A percentile compares a stretch with the other conserved stretches of the same genome.
Evolutionary conservation across 768 basidiomycete species (phyloP).

Genomic region (Russula ochroleuca): DNA sequence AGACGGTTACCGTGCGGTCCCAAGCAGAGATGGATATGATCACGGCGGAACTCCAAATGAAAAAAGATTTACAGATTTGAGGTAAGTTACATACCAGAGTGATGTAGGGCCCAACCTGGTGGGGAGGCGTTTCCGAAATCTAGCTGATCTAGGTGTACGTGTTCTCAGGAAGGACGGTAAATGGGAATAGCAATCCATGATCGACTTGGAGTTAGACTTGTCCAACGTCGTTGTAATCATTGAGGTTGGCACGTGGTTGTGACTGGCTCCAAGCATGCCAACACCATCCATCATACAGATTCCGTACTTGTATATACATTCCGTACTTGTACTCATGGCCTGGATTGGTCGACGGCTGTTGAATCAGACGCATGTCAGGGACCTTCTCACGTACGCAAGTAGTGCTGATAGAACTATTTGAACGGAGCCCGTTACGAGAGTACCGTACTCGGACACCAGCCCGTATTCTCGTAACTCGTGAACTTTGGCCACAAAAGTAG

Average conservation of each 20-base stretch:
- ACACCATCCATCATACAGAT: not conserved
- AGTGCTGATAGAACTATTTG: not conserved
- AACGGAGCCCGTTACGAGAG: not conserved
- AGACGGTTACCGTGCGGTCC: conserved; percentile 11
- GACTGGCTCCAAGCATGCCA: conserved; percentile 10
- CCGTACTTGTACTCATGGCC: not conserved
- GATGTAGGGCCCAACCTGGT: not conserved
- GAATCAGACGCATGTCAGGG: not conserved
- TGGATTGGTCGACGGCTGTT: not conserved
- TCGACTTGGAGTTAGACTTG: not conserved
- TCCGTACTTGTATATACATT: not conserved
- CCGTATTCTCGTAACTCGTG: not conserved
- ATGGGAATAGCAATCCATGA: not conserved
- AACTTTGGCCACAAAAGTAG: no score
- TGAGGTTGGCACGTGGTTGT: not conserved
- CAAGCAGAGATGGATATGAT: conserved; percentile 16
- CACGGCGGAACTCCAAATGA: conserved; percentile 20
- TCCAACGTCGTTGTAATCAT: conserved; percentile 11
- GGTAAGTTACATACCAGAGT: conserved; percentile 8
- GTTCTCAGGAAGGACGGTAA: not conserved
- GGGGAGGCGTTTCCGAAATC: not conserved
- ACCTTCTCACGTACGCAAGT: not conserved
- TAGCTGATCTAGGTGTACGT: not conserved
- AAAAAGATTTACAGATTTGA: conserved; percentile 24
- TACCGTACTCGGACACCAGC: not conserved